Base-by-base conservation (phyloP, 2,329 filamentous ascomycete species). In the Aspergillus pseudoglaucus region DNA sequence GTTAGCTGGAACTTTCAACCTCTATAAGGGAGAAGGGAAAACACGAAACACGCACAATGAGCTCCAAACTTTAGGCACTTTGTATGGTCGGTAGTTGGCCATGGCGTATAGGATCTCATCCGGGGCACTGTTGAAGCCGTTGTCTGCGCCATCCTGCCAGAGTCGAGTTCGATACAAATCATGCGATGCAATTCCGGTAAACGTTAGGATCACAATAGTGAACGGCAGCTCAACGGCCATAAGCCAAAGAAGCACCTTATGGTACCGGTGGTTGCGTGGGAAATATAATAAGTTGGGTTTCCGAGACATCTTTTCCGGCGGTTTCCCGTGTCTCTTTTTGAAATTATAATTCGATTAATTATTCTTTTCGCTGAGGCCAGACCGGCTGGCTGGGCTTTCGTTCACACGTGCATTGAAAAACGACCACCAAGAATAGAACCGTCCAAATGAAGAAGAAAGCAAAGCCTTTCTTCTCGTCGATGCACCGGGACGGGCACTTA, bases 111-210 rank as follows among this genome's bases (percentile, higher is more conserved):
- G 53, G 1, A 76, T 68, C 44, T 76, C 72, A 47, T 72, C 71
- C 3, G 81, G 80, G 25, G 77, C 72, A 56, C 79, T 82, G 61
- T 84, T 84, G 69, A 81, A 84, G 25, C 81, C 81, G 60, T 79
- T 75, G 50, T 78, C 70, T 33, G 75, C 76, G 43, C 81, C 81
- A 61, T 83, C 79, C 56, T 78, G 72, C 81, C 81, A 84, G 30
- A 84, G 64, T 50, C 75, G 78, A 4, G 77, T 80, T 38, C 79
- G 75, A 60, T 84, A 84, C 44, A 77, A 69, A 60, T 84, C 74
- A 45, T 81, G 80, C 42, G 77, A 74, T 44, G 81, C 81, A 56
- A 84, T 81, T 38, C 81, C 81, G 55, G 79, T 81, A 14, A 84
- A 71, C 2, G 79, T 75, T 41, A 84, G 72, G 40, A 78, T 70